A percentile compares a stretch with the other conserved stretches of the same genome.
These are phyloP conservation scores for Saccharomyces kudriavzevii DNA, from an alignment of 805 yeast species.

Conservation along the genomic window DNA sequence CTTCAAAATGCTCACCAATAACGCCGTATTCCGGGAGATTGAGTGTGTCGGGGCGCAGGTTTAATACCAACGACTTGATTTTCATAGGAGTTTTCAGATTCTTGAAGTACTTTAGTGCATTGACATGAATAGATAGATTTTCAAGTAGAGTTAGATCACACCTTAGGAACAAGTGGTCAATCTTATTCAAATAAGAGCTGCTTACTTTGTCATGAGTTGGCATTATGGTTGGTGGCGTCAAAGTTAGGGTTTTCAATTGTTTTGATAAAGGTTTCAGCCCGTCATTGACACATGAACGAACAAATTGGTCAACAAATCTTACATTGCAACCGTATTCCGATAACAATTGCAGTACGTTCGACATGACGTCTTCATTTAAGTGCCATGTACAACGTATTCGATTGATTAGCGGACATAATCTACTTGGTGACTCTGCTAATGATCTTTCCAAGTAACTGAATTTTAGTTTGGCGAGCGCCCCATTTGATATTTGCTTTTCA, in stretches of 20 bases:
- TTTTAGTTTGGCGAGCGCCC: constrained; percentile 8
- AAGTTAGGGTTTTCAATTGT: constrained; percentile 15
- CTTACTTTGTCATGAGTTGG: constrained; percentile 15
- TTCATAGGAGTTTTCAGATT: constrained; percentile 13
- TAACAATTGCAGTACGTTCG: constrained; percentile 12
- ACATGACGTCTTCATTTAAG: constrained; percentile 12
- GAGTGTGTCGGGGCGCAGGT: constrained; percentile 24
- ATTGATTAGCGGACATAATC: constrained; percentile 17
- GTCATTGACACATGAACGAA: constrained; percentile 13
- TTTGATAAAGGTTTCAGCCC: constrained; percentile 9
- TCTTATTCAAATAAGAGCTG: constrained; percentile 8
- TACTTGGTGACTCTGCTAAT: constrained; percentile 10
- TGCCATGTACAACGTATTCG: constrained; percentile 28
- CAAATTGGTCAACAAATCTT: constrained; percentile 19
- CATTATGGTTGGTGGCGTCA: constrained; percentile 21
- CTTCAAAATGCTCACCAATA: constrained; percentile 6
- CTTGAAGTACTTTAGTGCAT: constrained; percentile 19
- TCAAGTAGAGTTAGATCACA: constrained; percentile 17
- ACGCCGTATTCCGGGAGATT: neutral
- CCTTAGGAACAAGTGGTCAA: constrained; percentile 6
- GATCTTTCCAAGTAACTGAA: constrained; percentile 18
- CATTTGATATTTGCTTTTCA: neutral
- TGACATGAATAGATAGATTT: constrained; percentile 20
- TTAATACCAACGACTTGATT: constrained; percentile 18
- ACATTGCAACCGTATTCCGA: constrained; percentile 13